A percentile compares a stretch with the other conserved stretches of the same genome.
These are phyloP conservation scores for Phytophthora rubi DNA, from an alignment of 352 stramenopile genomes.

Conservation along the genomic window DNA sequence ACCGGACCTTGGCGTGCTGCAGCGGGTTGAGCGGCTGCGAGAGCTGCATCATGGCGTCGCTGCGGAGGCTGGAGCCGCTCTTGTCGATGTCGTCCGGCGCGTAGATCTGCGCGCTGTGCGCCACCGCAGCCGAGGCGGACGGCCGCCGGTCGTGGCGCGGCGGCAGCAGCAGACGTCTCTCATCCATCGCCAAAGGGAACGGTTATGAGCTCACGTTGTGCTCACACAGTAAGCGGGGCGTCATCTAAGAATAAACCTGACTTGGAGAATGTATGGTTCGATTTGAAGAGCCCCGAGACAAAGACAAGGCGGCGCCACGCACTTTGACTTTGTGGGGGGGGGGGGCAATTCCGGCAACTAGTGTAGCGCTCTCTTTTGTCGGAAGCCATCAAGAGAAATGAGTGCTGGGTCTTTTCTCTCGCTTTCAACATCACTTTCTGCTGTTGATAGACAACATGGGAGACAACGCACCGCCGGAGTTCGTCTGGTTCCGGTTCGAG, in stretches of 20 bases:
- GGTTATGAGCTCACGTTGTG: neutral
- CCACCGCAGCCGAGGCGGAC: constrained; percentile 12
- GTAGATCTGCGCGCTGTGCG: constrained; percentile 19
- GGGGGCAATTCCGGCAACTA: too few species aligned
- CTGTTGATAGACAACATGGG: too few species aligned
- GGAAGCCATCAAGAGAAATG: too few species aligned
- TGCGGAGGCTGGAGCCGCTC: constrained; percentile 43
- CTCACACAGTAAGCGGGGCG: too few species aligned
- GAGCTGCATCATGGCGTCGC: constrained; percentile 66
- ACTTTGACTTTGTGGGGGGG: neutral
- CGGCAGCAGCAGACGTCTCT: constrained; percentile 32
- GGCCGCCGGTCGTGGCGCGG: constrained; percentile 14
- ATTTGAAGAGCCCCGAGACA: neutral
- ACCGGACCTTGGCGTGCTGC: constrained; percentile 47
- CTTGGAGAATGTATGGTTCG: neutral
- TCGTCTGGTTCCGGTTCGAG: too few species aligned
- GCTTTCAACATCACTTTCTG: too few species aligned
- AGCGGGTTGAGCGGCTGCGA: constrained; percentile 63
- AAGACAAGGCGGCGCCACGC: neutral
- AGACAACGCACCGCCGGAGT: too few species aligned
- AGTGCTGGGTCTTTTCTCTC: too few species aligned
- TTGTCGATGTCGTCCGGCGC: constrained; percentile 38
- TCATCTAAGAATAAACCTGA: neutral
- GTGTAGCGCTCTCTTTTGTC: too few species aligned
- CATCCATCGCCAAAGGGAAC: constrained; percentile 18